These are phyloP conservation scores for Kurtzmaniella quercitrusa DNA, from an alignment of 1,139 yeast genomes.

Conservation along the genomic window DNA sequence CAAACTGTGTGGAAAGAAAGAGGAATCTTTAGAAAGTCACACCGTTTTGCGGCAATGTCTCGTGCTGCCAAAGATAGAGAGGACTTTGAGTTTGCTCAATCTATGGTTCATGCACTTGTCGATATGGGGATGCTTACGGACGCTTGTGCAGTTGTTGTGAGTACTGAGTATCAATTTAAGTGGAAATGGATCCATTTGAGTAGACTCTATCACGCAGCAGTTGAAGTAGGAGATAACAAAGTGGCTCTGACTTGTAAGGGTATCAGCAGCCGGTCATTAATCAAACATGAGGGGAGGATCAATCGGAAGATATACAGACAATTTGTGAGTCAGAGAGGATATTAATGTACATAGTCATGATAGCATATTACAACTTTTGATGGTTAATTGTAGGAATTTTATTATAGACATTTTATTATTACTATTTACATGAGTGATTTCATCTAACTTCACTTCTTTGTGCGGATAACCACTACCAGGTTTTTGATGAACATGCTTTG, in stretches of 20 bases:
- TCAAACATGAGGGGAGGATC: slow-evolving; percentile 37
- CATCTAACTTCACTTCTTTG: too few species aligned
- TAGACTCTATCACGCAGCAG: slow-evolving; percentile 44
- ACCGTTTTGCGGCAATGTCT: slow-evolving; percentile 37
- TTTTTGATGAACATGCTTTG: background rate
- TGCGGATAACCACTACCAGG: background rate
- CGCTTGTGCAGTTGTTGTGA: slow-evolving; percentile 62
- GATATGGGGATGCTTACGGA: slow-evolving; percentile 55
- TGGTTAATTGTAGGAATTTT: slow-evolving; percentile 7
- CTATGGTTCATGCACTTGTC: slow-evolving; percentile 55
- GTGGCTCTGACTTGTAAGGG: slow-evolving; percentile 35
- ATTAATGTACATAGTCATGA: slow-evolving; percentile 11
- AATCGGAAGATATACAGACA: slow-evolving; percentile 29
- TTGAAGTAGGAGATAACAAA: slow-evolving; percentile 44
- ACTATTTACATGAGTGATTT: background rate
- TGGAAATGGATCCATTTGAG: slow-evolving; percentile 67
- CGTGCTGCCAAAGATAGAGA: slow-evolving; percentile 37
- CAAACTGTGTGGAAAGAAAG: slow-evolving; percentile 72
- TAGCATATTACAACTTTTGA: background rate
- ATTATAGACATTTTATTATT: background rate
- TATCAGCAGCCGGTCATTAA: slow-evolving; percentile 31
- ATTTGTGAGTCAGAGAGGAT: slow-evolving; percentile 31
- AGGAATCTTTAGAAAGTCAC: slow-evolving; percentile 63
- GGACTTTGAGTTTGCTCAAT: slow-evolving; percentile 68
- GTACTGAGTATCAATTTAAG: slow-evolving; percentile 64